These are phyloP conservation scores for Salix koriyanagi DNA, from an alignment of 345 rosid species.

Conservation along the genomic window DNA sequence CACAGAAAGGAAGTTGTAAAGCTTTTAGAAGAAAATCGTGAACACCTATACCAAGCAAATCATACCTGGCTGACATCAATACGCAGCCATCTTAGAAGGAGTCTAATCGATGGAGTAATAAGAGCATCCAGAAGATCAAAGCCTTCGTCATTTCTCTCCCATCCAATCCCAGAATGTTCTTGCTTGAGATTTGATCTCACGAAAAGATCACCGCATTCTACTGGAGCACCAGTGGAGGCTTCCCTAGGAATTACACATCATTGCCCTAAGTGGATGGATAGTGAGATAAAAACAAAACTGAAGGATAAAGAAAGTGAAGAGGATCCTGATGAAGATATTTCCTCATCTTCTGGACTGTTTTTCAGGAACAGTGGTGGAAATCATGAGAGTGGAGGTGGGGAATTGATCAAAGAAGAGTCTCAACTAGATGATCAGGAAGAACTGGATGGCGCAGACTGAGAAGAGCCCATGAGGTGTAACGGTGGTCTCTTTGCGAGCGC, in stretches of 20 bases:
- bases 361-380: conserved; percentile 43
- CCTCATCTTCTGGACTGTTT: conserved; percentile 62
- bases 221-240: conserved; percentile 34
- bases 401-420: conserved; percentile 68
- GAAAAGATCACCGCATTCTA: conserved; percentile 21
- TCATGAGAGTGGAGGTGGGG: conserved; percentile 58
- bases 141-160: conserved; percentile 59
- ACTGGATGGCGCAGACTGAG: conserved; percentile 60
- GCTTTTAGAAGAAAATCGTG: conserved; percentile 62
- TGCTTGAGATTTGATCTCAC: conserved; percentile 37
- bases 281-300: conserved; percentile 23
- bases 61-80: conserved; percentile 71
- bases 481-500: background rate
- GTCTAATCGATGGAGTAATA: conserved; percentile 61
- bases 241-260: conserved; percentile 51
- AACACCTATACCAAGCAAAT: conserved; percentile 75
- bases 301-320: conserved; percentile 73
- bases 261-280: conserved; percentile 82
- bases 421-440: conserved; percentile 91
- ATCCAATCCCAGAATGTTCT: conserved; percentile 89
- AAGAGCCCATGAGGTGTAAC: background rate
- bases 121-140: conserved; percentile 56
- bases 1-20: conserved; percentile 56
- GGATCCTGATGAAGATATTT: conserved; percentile 71
- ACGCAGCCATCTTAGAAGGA: conserved; percentile 61